A percentile compares a stretch with the other conserved stretches of the same genome.
Evolutionary conservation across 1,139 yeast species (phyloP).

Genomic region (Debaryomycetaceae sp.): DNA sequence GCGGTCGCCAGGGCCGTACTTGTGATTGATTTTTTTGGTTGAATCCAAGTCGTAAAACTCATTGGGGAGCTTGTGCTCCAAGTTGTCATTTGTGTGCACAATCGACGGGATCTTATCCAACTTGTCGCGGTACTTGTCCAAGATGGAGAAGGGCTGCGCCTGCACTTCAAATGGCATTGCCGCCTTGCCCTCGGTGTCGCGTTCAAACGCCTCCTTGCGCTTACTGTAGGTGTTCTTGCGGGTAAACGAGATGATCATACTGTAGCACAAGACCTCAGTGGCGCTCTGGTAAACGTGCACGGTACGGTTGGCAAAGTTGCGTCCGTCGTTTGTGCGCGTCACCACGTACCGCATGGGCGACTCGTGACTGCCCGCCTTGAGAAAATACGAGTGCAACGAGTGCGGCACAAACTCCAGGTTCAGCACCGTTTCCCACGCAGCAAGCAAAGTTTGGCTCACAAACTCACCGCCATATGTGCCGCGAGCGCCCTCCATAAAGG

Average conservation of each 20-base stretch:
- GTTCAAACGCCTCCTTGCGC: slow-evolving; percentile 11
- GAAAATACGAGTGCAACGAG: slow-evolving; percentile 37
- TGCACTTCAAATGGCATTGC: slow-evolving; percentile 29
- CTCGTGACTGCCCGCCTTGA: slow-evolving; percentile 32
- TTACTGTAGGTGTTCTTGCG: slow-evolving; percentile 22
- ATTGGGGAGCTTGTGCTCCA: slow-evolving; percentile 28
- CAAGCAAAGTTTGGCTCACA: slow-evolving; percentile 29
- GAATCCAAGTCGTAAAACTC: slow-evolving; percentile 19
- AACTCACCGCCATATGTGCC: slow-evolving; percentile 44
- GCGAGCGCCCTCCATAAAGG: slow-evolving; percentile 25
- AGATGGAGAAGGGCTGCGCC: slow-evolving; percentile 25
- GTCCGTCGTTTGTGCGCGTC: slow-evolving; percentile 26
- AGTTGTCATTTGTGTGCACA: slow-evolving; percentile 29
- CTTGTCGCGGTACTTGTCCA: slow-evolving; percentile 28
- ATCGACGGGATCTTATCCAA: slow-evolving; percentile 23
- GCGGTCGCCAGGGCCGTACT: slow-evolving; percentile 23
- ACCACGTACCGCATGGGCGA: slow-evolving; percentile 35
- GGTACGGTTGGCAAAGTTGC: slow-evolving; percentile 32
- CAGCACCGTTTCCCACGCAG: slow-evolving; percentile 34
- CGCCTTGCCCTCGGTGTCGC: slow-evolving; percentile 9
- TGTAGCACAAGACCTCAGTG: slow-evolving; percentile 27
- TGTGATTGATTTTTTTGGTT: slow-evolving; percentile 12
- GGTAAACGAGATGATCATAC: slow-evolving; percentile 33
- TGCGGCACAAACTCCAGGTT: slow-evolving; percentile 30
- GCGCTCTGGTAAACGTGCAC: slow-evolving; percentile 32